Base-by-base conservation (phyloP, 306 rosid species). In the Boehmeria nivea region DNA sequence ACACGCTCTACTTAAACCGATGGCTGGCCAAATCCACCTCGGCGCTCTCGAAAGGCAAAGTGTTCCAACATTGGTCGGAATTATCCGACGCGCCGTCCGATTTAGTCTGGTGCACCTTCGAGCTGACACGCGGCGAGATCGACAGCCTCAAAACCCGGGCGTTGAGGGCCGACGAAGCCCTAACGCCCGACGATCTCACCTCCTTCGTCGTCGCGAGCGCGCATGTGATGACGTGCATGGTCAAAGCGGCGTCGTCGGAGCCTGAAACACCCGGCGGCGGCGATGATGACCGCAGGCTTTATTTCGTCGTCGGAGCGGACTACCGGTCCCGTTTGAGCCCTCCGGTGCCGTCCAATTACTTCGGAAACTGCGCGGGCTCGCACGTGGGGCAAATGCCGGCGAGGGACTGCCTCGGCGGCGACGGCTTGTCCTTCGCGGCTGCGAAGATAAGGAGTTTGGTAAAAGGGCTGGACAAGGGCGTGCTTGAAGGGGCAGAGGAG, bases 341-440 rank as follows among this genome's bases (percentile, higher is more conserved):
- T 8, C 22, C 43, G 0, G 6, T 68, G 0, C 67, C 75, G 18
- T 37, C n/a, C 33, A 38, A 42, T 0, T 68, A 63, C 38, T 34
- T 74, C 43, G 71, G 75, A 3, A 68, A 69, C 43, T 74, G 71
- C 40, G 12, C 61, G 0, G 16, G 19, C 0, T 26, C 36, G 12
- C 42, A 51, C 6, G 0, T 3, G 15, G 71, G 19, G 17, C 4
- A 31, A 36, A 21, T 27, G n/a, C 43, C 60, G 23, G 61, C 55
- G 12, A 16, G 31, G 4, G 63, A 22, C 2, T 31, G 69, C 11
- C 20, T 59, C 9, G 63, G 69, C 13, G 56, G 47, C 52, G 51
- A 77, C 2, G 78, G 82, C 26, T 12, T 64, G 12, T 18, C 31
- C 19, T 31, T 53, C 26, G 75, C 64, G 6, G 36, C 58, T 4